Evolutionary conservation across 1,284 basidiomycete genomes (phyloP), one percentile per base, ranked within the genome.

Genomic region (Moniliella sp.): DNA sequence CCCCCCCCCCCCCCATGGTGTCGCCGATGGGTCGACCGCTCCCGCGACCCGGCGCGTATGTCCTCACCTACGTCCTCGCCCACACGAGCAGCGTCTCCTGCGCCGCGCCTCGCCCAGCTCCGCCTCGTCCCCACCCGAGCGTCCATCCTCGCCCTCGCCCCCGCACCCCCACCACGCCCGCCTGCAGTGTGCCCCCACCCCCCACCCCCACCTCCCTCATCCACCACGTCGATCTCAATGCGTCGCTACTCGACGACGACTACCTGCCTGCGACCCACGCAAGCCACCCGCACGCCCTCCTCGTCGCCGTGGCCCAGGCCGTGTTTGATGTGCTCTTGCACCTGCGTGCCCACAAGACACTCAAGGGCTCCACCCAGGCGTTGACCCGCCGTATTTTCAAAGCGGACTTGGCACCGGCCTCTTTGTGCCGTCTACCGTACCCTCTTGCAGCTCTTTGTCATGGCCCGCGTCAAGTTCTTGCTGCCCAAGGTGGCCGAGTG

Each of bases 361-460:
- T 18, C 32, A 40, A 35, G 12, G 2, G 13, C 23, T 12, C 21
- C 2, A 16, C 28, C 9, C 16, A 25, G 12, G 9, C 12, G 7
- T 28, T 13, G 3, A n/a, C 8, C 1, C 8, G 19, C 15, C 12
- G 8, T 12, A 41, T 45, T 13, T 11, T 41, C 11, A 39, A 31
- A 5, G 3, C 12, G 18, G 44, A 14, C 18, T 35, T 2, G 36
- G 38, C 14, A 27, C 50, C 1, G 40, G 38, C 26, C 35, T 50
- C 14, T 53, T 41, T 32, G 37, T 10, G 28, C 36, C 15, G 28
- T 53, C 12, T 53, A 53, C 33, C 43, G 46, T 7, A 23, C 35
- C 2, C 18, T 46, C 2, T 34, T 46, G 11, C 29, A 40, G 3
- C 30, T 32, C 7, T 17, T 53, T 4, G 38, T 39, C 1, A 16